A percentile compares a stretch with the other conserved stretches of the same genome.
Evolutionary conservation across 2,329 filamentous ascomycete species (phyloP).

Genomic region (Xylariaceae sp.): DNA sequence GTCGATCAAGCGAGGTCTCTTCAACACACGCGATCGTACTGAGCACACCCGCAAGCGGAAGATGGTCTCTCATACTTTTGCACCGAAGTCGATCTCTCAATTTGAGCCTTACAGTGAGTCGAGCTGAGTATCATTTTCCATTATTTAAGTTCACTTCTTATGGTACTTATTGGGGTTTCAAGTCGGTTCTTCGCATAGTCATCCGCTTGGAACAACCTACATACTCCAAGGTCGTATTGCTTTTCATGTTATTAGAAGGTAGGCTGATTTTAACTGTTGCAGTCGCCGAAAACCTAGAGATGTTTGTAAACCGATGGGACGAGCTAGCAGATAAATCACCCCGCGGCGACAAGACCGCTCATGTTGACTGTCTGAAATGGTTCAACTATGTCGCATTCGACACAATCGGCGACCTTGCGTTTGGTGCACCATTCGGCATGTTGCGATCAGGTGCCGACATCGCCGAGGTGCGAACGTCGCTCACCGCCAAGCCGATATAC

Average conservation of each 20-base stretch:
- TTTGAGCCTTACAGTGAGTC: conserved; percentile 78
- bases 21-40: conserved; percentile 82
- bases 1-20: conserved; percentile 81
- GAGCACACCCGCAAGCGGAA: conserved; percentile 91
- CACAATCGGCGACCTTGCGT: conserved; percentile 64
- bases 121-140: not conserved
- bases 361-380: conserved; percentile 78
- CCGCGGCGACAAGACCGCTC: conserved; percentile 59
- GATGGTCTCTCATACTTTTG: conserved; percentile 86
- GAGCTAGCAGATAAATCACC: conserved; percentile 56
- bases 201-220: too few species aligned
- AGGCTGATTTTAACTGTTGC: not conserved
- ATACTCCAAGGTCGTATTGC: too few species aligned
- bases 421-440: conserved; percentile 84
- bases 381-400: conserved; percentile 72
- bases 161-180: not conserved
- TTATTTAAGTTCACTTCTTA: too few species aligned
- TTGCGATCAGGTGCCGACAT: conserved; percentile 76
- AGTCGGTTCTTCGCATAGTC: not conserved
- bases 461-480: conserved; percentile 71
- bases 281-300: conserved; percentile 75
- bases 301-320: conserved; percentile 77
- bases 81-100: conserved; percentile 77
- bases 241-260: not conserved
- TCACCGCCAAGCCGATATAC: conserved; percentile 67